Base-by-base conservation (phyloP, 1,284 basidiomycete genomes). In the Pyrrhoderma lamaoense region DNA sequence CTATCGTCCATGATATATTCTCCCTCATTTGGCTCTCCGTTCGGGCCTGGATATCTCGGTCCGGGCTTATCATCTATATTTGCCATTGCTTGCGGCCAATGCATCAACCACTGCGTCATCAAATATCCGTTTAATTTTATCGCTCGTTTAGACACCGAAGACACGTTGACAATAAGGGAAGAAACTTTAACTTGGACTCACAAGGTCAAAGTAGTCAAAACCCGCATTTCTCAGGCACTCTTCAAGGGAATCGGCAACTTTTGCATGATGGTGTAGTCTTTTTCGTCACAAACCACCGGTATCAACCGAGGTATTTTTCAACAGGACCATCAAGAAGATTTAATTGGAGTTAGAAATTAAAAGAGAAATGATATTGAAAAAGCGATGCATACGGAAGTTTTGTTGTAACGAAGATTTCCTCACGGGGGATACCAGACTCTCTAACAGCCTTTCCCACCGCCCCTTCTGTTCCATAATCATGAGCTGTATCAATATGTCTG, bases 381-480 rank as follows among this genome's bases (percentile, higher is more conserved):
- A 35, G 16, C 8, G 4, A 39, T 53, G 62, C 63, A 58, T 59
- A 66, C 64, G 64, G 64, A 49, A 67, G 60, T 57, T 74, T 74
- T 21, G 70, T 71, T 1, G 72, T 65, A 19, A 75, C 59, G 56
- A 64, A 74, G 3, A 76, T 55, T 42, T 71, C 63, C 50, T 68
- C 64, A 40, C 72, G 59, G 27, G 64, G 61, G 21, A 68, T 59
- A 8, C 63, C 66, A 52, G 61, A 65, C 19, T 64, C 58, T 46
- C 66, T 63, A 42, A 75, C 58, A 2, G 69, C 73, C 13, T 65
- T 60, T 1, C 71, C 71, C 16, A 73, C 66, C 19, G 61, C 62
- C 23, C 60, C 59, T 38, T 67, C 66, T 54, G 71, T 75, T 22
- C 57, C 61, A 52, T 54, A 58, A 18, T 49, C 57, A 59, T 55